Evolutionary conservation across 257 asterid genomes (phyloP).

Genomic region (Thymus quinquecostatus): DNA sequence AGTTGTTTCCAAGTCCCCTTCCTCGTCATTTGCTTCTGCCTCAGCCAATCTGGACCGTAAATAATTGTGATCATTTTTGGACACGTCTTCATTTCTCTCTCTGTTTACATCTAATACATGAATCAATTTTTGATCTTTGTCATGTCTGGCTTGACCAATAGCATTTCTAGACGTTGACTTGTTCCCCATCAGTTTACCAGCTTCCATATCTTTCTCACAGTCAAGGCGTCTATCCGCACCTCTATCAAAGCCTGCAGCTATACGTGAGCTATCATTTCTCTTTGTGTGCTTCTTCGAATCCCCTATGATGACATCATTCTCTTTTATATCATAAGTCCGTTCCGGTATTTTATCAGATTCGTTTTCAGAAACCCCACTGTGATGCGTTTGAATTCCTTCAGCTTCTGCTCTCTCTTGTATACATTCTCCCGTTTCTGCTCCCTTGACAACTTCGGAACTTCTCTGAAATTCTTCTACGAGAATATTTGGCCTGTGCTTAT

Average conservation of each 20-base stretch:
- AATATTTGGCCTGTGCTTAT: slow-evolving; percentile 32
- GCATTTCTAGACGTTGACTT: slow-evolving; percentile 33
- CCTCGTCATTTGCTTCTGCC: slow-evolving; percentile 30
- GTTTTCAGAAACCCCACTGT: slow-evolving; percentile 33
- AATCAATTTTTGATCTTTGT: slow-evolving; percentile 32
- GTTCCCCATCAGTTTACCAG: slow-evolving; percentile 37
- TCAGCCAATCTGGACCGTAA: slow-evolving; percentile 33
- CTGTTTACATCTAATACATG: slow-evolving; percentile 34
- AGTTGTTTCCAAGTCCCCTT: slow-evolving; percentile 33
- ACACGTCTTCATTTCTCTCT: slow-evolving; percentile 37
- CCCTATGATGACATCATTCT: slow-evolving; percentile 28
- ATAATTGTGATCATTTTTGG: slow-evolving; percentile 28
- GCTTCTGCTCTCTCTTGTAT: slow-evolving; percentile 33
- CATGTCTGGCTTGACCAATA: slow-evolving; percentile 25
- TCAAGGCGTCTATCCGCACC: slow-evolving; percentile 29
- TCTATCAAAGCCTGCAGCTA: slow-evolving; percentile 37
- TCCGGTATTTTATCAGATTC: slow-evolving; percentile 32
- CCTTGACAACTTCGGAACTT: slow-evolving; percentile 37
- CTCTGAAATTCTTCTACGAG: slow-evolving; percentile 42
- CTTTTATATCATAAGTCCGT: slow-evolving; percentile 35
- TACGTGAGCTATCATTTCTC: slow-evolving; percentile 32
- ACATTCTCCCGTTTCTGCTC: slow-evolving; percentile 35
- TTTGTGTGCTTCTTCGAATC: slow-evolving; percentile 32
- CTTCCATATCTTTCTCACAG: slow-evolving; percentile 35
- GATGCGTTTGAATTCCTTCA: slow-evolving; percentile 45